Evolutionary conservation across 140 eudicot species (phyloP), one percentile per base, ranked within the genome.

Genomic region (Senecio squalidus): DNA sequence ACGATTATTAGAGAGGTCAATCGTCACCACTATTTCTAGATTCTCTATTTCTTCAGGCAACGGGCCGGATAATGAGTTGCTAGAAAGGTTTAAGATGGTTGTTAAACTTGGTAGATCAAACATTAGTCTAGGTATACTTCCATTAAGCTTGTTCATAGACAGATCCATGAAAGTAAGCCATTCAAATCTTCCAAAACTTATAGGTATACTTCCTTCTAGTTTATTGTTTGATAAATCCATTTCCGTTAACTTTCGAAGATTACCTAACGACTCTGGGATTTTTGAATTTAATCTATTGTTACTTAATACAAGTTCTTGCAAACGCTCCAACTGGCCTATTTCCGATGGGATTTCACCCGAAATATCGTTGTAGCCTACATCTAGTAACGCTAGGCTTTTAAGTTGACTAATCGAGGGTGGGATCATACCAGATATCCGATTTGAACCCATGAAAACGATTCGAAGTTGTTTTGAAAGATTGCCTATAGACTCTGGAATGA

Each of bases 401-500:
- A 86, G 83, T 7, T 63, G 70, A 3, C 92, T 67, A n/a, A 86
- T 77, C 1, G 85, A 76, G 64, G 78, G 17, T 1, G 92, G 95
- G 27, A 86, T 69, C 28, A 14, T 55, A 4, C 95, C 92, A 1
- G 69, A 73, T 20, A 86, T 61, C 10, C 11, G 40, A 69, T 86
- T 86, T 15, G 76, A 66, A 21, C 92, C 85, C 77, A 86, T 74
- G 76, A 49, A 76, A 13, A 82, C 39, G 34, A 30, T 76, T 25
- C 66, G 49, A 6, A 86, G 88, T 6, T 15, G 30, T 50, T 76
- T 71, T 1, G 88, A 80, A 38, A 82, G 75, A 58, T 80, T 77
- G 3, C 91, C 91, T 18, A 86, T 79, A 27, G 82, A 86, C 11
- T 82, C 78, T 2, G 95, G 95, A 63, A 86, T 74, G 17, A 51